Evolutionary conservation across 148 eudicot species (phyloP).

Genomic region (Camellia granthamiana): DNA sequence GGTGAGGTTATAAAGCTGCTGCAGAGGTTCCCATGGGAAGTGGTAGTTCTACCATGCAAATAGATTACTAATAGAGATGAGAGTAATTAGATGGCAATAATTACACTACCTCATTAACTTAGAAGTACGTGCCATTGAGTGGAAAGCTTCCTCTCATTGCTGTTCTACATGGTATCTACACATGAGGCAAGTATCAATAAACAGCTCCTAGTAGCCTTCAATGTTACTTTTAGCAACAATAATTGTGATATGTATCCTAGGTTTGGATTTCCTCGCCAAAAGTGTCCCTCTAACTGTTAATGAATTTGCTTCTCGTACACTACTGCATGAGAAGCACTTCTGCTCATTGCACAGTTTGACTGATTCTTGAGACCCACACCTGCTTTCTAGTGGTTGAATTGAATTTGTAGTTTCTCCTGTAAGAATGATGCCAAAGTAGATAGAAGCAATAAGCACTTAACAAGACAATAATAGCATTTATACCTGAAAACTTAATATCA

Average conservation of each 20-base stretch:
- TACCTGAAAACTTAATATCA: not conserved
- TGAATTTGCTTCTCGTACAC: conserved; percentile 44
- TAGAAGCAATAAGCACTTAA: not conserved
- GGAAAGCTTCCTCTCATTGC: conserved; percentile 32
- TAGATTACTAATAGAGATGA: not conserved
- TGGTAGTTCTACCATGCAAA: not conserved
- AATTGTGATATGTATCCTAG: not conserved
- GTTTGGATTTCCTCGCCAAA: conserved; percentile 35
- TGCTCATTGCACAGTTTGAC: conserved; percentile 35
- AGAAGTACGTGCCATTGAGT: conserved; percentile 28
- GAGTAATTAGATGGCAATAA: not conserved
- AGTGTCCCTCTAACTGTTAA: conserved; percentile 64
- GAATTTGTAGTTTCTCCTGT: conserved; percentile 62
- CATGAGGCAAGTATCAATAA: conserved; percentile 14
- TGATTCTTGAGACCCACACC: conserved; percentile 29
- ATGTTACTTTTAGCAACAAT: not conserved
- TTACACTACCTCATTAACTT: conserved; percentile 49
- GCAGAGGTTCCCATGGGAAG: not conserved
- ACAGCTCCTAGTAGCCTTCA: not conserved
- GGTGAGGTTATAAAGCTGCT: conserved; percentile 1
- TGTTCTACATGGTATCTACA: conserved; percentile 48
- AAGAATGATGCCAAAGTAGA: conserved; percentile 11
- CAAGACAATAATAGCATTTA: not conserved
- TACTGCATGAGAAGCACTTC: conserved; percentile 52
- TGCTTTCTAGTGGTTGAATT: conserved; percentile 39